Conservation (phyloP, 345 rosid genomes). For the Lepidium africanum region DNA sequence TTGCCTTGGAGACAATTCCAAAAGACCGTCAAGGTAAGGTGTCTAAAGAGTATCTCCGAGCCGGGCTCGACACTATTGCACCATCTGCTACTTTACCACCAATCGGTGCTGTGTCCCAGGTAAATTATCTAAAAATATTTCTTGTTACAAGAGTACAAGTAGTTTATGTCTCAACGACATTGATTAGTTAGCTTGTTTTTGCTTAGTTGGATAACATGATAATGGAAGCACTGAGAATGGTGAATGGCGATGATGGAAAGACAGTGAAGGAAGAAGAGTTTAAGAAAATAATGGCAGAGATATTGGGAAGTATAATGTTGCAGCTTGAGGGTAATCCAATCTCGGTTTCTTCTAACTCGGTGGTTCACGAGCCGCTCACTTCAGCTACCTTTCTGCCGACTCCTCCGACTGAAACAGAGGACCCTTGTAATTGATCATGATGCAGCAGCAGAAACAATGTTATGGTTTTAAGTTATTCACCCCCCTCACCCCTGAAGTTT, state of each 20-base stretch:
- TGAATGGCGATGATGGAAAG: constrained; percentile 69
- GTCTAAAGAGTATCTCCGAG: constrained; percentile 52
- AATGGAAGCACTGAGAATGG: constrained; percentile 46
- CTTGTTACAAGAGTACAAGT: not conserved
- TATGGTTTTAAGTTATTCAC: constrained; percentile 5
- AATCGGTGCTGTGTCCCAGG: constrained; percentile 73
- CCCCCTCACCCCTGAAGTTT: not conserved
- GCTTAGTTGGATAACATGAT: constrained; percentile 62
- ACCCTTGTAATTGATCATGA: constrained; percentile 5
- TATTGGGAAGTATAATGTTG: constrained; percentile 78
- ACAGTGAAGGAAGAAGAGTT: constrained; percentile 77
- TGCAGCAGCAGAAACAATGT: not conserved
- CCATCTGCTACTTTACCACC: constrained; percentile 84
- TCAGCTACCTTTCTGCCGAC: constrained; percentile 52
- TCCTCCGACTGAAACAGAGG: constrained; percentile 19
- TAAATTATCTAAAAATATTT: constrained; percentile 8
- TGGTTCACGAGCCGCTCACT: constrained; percentile 86
- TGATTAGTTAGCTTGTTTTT: not conserved
- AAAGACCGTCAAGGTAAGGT: constrained; percentile 66
- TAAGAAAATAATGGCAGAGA: constrained; percentile 59
- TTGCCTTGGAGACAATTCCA: constrained; percentile 47
- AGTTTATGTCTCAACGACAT: not conserved
- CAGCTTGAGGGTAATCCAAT: constrained; percentile 72
- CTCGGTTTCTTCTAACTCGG: constrained; percentile 65
- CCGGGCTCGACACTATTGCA: constrained; percentile 59